phyloP scores from a whole-genome alignment of 2,329 filamentous ascomycete species.

The Aspergillus pseudoterreus region DNA sequence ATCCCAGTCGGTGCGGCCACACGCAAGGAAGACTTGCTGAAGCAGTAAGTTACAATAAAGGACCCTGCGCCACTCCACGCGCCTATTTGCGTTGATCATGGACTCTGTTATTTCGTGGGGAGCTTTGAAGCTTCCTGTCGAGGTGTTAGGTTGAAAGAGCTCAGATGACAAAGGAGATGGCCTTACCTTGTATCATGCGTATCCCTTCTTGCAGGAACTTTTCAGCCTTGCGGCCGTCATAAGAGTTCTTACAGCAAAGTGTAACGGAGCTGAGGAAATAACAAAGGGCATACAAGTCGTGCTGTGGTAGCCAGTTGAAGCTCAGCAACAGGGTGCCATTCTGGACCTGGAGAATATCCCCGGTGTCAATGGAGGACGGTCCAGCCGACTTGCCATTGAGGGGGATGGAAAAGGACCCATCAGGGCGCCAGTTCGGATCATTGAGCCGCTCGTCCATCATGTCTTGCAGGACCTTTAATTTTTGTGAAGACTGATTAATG shows the following conservation, averaged over 20 bases:
- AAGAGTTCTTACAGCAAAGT: constrained; percentile 53
- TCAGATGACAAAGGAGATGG: neutral
- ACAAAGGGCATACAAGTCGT: constrained; percentile 58
- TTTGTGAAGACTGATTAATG: constrained; percentile 50
- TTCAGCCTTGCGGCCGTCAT: constrained; percentile 52
- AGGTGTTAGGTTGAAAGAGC: constrained; percentile 7
- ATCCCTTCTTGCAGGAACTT: constrained; percentile 58
- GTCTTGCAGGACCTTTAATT: constrained; percentile 54
- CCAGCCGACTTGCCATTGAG: constrained; percentile 40
- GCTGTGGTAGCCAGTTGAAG: constrained; percentile 59
- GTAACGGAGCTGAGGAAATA: constrained; percentile 58
- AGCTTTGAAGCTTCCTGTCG: constrained; percentile 32
- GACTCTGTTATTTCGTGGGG: constrained; percentile 48
- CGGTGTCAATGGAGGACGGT: constrained; percentile 36
- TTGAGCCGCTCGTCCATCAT: constrained; percentile 50
- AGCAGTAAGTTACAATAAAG: constrained; percentile 67
- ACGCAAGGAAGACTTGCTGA: constrained; percentile 67
- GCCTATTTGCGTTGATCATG: constrained; percentile 55
- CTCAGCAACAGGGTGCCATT: constrained; percentile 46
- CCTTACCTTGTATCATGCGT: constrained; percentile 44
- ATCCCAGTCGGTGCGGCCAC: constrained; percentile 67
- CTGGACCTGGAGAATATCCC: constrained; percentile 41
- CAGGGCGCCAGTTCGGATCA: constrained; percentile 42
- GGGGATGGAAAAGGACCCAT: constrained; percentile 48
- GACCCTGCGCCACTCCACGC: constrained; percentile 62